Conservation (phyloP, 1,139 yeast genomes). For the Pichia sp. region DNA sequence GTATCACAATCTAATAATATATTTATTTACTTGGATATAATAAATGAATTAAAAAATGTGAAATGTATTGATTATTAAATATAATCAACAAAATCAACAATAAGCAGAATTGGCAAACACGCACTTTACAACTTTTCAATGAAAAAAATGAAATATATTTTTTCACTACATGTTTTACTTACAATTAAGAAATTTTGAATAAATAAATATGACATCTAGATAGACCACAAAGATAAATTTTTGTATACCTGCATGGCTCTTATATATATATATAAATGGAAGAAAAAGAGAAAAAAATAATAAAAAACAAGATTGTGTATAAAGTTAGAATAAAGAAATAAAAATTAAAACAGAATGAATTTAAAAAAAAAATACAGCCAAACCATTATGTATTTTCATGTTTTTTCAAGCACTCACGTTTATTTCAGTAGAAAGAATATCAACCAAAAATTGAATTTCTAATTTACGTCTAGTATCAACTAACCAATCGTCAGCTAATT, state of each 20-base stretch:
- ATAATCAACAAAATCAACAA: too few relatives aligned
- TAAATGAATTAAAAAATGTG: too few relatives aligned
- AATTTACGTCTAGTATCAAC: slow-evolving; percentile 80
- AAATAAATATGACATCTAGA: not conserved
- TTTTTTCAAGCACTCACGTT: slow-evolving; percentile 21
- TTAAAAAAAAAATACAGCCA: not conserved
- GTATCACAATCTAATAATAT: too few relatives aligned
- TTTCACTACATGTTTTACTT: not conserved
- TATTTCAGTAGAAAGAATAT: slow-evolving; percentile 53
- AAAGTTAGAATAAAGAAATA: not conserved
- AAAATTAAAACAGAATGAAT: not conserved
- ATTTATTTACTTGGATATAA: too few relatives aligned
- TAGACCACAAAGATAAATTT: not conserved
- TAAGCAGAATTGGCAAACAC: not conserved
- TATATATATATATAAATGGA: too few relatives aligned
- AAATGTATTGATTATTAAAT: too few relatives aligned
- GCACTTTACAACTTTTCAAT: not conserved
- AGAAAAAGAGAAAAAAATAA: too few relatives aligned
- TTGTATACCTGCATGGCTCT: not conserved
- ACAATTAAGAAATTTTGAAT: not conserved
- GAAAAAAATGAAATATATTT: not conserved
- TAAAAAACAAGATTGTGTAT: not conserved
- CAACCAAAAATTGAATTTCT: slow-evolving; percentile 77
- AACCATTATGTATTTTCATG: too few relatives aligned
- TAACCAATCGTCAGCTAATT: slow-evolving; percentile 88